Base-by-base conservation (phyloP, 2,329 filamentous ascomycete species). In the Fusarium sp. region DNA sequence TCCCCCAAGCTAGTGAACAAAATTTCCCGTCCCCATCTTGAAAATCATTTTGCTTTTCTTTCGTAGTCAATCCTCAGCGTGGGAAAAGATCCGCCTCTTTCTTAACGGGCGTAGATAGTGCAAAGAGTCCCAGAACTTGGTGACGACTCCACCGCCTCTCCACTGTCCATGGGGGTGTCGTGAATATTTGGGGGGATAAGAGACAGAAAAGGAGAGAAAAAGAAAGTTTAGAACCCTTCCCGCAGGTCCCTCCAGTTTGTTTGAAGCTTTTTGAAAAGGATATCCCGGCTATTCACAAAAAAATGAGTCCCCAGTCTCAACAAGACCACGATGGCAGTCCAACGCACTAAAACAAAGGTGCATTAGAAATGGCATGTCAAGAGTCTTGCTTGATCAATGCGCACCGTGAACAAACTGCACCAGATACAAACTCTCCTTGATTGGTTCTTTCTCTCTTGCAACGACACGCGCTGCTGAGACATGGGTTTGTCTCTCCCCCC, bases 401-500 rank as follows among this genome's bases (percentile, higher is more conserved):
- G 43, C 59, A 56, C 63, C 43, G 32, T 65, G 34, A 32, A 18
- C 13, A 48, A 14, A 25, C 9, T n/a, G 56, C 27, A 27, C 50
- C 48, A 27, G 25, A 52, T 52, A 52, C 27, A 32, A 52, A 52
- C 16, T n/a, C 48, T 52, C 48, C 48, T 52, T 52, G 48, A 52
- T 52, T 52, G 48, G 48, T 43, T 43, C n/a, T 23, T 43, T n/a
- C 34, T 37, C 10, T 43, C 58, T 48, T 34, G n/a, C 39, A 23
- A 41, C 63, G 32, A 60, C 64, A 61, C 41, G 63, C 63, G 63
- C 54, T 52, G 63, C 54, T 60, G 63, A 66, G 63, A 60, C 63
- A 60, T 37, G 54, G 34, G 48, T 56, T 35, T 13, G 39, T 41
- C n/a, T 30, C 9, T 8, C 27, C 27, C 25, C 41, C 35, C 48